A percentile compares a stretch with the other conserved stretches of the same genome.
These are phyloP conservation scores for Furcasterigmium furcatum DNA, from an alignment of 2,329 filamentous ascomycete species.

Conservation along the genomic window DNA sequence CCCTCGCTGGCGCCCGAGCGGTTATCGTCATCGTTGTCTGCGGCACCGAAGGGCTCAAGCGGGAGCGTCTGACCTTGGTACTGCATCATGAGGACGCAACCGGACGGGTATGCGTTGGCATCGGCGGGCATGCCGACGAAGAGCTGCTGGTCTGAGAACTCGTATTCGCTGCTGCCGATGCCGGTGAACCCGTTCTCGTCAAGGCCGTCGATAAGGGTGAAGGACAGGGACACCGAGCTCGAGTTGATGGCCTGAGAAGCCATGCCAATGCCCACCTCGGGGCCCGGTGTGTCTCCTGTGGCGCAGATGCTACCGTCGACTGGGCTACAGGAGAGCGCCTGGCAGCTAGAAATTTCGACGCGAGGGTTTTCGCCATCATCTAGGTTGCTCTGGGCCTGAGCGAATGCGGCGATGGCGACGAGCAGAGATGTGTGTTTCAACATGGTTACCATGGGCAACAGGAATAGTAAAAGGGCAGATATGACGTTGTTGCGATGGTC, in stretches of 20 bases:
- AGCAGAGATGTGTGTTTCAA: background rate
- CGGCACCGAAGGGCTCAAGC: background rate
- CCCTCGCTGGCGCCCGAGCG: background rate
- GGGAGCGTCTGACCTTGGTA: slow-evolving; percentile 6
- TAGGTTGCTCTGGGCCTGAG: background rate
- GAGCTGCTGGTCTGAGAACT: slow-evolving; percentile 6
- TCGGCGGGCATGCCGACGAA: slow-evolving; percentile 2
- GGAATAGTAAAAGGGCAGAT: no score
- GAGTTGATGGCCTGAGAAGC: slow-evolving; percentile 1
- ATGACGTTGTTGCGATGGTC: no score
- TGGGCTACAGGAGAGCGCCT: slow-evolving; percentile 1
- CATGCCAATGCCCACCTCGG: slow-evolving; percentile 1
- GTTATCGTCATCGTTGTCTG: background rate
- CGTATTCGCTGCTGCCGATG: background rate
- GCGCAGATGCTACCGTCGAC: slow-evolving; percentile 3
- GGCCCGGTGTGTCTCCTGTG: background rate
- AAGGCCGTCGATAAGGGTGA: slow-evolving; percentile 17
- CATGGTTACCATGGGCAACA: background rate
- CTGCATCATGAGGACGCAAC: slow-evolving; percentile 8
- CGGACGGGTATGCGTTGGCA: background rate
- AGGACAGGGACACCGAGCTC: background rate
- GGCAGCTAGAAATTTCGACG: slow-evolving; percentile 2
- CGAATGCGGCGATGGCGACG: background rate
- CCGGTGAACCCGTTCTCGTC: slow-evolving; percentile 14
- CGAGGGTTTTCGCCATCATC: background rate